Evolutionary conservation across 495 filamentous ascomycete genomes (phyloP).

Genomic region (Xylaria acuta): DNA sequence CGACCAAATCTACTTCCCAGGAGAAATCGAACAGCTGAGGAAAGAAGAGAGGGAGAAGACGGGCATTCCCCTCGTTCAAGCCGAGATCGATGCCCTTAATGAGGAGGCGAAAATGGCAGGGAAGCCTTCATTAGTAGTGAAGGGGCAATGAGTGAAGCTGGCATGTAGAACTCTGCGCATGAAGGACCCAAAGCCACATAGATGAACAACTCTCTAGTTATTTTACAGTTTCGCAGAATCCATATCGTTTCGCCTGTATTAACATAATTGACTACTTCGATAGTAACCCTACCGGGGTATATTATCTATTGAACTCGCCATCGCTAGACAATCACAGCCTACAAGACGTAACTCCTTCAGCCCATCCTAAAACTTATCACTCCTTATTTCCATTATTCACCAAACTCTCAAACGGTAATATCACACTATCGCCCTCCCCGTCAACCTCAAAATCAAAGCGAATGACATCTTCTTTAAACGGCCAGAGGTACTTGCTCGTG

Average conservation of each 20-base stretch:
- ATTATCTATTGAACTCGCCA: neutral
- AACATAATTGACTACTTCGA: neutral
- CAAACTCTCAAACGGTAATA: neutral
- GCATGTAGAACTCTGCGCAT: neutral
- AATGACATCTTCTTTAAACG: slow-evolving; percentile 55
- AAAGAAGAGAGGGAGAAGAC: slow-evolving; percentile 59
- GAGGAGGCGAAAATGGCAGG: slow-evolving; percentile 67
- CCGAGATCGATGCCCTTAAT: slow-evolving; percentile 71
- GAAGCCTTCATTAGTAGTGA: slow-evolving; percentile 30
- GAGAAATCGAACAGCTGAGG: slow-evolving; percentile 73
- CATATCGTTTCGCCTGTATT: neutral
- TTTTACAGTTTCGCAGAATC: neutral
- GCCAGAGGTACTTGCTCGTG: slow-evolving; percentile 52
- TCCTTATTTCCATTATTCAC: neutral
- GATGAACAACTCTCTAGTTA: neutral
- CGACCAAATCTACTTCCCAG: slow-evolving; percentile 80
- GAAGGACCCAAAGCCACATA: neutral
- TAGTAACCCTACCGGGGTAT: neutral
- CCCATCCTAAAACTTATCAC: neutral
- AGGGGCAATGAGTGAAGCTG: slow-evolving; percentile 16
- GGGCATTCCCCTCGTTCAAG: slow-evolving; percentile 71
- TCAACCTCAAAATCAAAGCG: slow-evolving; percentile 60
- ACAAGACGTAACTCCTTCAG: neutral
- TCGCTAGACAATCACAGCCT: neutral
- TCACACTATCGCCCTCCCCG: slow-evolving; percentile 40